These are phyloP conservation scores for Pyrenophora teres DNA, from an alignment of 2,329 filamentous ascomycete species.

Conservation along the genomic window DNA sequence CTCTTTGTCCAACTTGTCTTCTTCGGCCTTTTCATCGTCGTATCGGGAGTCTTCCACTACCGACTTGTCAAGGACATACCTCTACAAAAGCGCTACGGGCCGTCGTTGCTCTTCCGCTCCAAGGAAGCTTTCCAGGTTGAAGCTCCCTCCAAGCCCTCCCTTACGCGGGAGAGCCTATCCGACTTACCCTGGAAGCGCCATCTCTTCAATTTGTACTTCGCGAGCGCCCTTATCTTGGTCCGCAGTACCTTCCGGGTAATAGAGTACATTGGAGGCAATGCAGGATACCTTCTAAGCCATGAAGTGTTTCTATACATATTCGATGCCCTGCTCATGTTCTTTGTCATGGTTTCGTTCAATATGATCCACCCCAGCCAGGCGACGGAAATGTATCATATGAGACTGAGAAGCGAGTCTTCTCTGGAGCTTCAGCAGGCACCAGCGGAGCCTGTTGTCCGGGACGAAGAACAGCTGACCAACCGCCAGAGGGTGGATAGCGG, in stretches of 20 bases:
- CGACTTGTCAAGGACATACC: conserved; percentile 18
- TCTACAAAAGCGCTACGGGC: conserved; percentile 2
- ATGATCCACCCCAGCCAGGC: conserved; percentile 45
- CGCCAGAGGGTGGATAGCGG: neutral
- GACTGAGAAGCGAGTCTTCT: neutral
- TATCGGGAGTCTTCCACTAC: conserved; percentile 23
- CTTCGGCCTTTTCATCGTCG: conserved; percentile 55
- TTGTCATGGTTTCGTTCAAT: conserved; percentile 50
- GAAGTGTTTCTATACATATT: conserved; percentile 55
- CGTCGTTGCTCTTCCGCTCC: neutral
- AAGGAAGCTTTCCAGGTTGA: neutral
- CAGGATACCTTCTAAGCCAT: conserved; percentile 51
- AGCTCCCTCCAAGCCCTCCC: neutral
- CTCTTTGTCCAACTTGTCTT: conserved; percentile 55
- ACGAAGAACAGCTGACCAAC: neutral
- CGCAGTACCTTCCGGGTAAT: conserved; percentile 56
- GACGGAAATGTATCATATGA: conserved; percentile 20
- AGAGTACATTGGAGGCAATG: conserved; percentile 54
- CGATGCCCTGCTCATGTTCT: conserved; percentile 52
- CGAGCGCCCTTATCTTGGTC: conserved; percentile 54
- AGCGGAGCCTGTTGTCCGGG: neutral
- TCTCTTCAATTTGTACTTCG: conserved; percentile 51
- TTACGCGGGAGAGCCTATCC: neutral
- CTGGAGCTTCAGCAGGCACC: conserved; percentile 13
- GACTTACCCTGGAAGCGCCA: conserved; percentile 39